Conservation (phyloP, 2,329 filamentous ascomycete species). For the Aureobasidium musti region DNA sequence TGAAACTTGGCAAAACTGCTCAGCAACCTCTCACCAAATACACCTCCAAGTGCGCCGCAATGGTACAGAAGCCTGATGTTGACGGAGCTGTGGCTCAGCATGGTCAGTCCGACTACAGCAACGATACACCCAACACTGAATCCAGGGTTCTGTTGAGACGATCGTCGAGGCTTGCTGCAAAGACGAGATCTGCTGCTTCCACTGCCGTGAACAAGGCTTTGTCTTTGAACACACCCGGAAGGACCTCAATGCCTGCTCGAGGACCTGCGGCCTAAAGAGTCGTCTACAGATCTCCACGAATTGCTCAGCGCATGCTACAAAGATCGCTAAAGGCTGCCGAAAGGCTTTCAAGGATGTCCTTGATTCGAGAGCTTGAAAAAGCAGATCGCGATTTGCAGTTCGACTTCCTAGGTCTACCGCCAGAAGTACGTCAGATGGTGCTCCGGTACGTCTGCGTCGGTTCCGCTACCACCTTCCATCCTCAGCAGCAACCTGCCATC, state of each 20-base stretch:
- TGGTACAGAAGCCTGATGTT: background rate
- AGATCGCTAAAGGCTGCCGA: background rate
- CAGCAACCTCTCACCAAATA: background rate
- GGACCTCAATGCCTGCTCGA: background rate
- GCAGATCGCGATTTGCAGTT: background rate
- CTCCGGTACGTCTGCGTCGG: background rate
- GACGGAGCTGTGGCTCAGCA: background rate
- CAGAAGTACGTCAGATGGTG: conserved; percentile 10
- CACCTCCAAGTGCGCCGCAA: background rate
- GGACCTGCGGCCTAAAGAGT: background rate
- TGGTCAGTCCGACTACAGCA: background rate
- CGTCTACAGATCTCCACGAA: background rate
- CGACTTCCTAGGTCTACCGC: background rate
- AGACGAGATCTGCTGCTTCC: background rate
- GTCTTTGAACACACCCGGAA: background rate
- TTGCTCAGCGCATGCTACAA: background rate
- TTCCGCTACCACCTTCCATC: background rate
- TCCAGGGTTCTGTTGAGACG: background rate
- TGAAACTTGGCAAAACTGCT: background rate
- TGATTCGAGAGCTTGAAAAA: background rate
- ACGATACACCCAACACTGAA: background rate
- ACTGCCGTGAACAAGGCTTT: background rate
- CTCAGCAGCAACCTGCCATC: background rate
- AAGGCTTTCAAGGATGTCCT: background rate
- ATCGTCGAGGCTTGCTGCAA: background rate